Evolutionary conservation across 176 grass and related monocot genomes (phyloP).

Genomic region (Zizania latifolia): DNA sequence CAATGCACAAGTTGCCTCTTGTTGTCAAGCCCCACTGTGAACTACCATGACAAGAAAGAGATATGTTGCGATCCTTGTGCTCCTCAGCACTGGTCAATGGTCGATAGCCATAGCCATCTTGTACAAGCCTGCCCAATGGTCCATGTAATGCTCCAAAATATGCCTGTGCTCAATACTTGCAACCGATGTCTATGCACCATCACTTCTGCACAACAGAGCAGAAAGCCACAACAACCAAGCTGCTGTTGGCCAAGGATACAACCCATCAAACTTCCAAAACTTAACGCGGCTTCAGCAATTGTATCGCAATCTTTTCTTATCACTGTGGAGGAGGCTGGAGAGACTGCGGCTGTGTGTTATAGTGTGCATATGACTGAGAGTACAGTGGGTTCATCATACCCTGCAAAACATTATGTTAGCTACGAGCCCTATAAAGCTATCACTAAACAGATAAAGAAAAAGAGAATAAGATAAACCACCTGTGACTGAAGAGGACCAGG

Average conservation of each 20-base stretch:
- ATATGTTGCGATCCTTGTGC: slow-evolving; percentile 27
- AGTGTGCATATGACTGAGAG: slow-evolving; percentile 81
- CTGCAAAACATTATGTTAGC: slow-evolving; percentile 42
- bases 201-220: slow-evolving; percentile 25
- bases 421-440: not conserved
- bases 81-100: slow-evolving; percentile 29
- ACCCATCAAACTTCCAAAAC: slow-evolving; percentile 51
- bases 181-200: slow-evolving; percentile 27
- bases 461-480: slow-evolving; percentile 47
- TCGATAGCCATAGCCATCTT: slow-evolving; percentile 37
- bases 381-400: slow-evolving; percentile 80
- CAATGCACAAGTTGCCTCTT: slow-evolving; percentile 27
- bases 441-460: not conserved
- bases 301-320: slow-evolving; percentile 39
- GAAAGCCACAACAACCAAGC: slow-evolving; percentile 62
- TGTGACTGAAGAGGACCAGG: slow-evolving; percentile 82
- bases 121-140: slow-evolving; percentile 31
- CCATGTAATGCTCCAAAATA: slow-evolving; percentile 32
- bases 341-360: slow-evolving; percentile 89
- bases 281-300: slow-evolving; percentile 52
- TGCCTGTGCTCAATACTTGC: slow-evolving; percentile 30
- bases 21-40: slow-evolving; percentile 19
- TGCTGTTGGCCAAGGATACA: slow-evolving; percentile 54
- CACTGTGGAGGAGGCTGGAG: slow-evolving; percentile 75
- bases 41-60: slow-evolving; percentile 37